A percentile compares a stretch with the other conserved stretches of the same genome.
Conservation (phyloP, 768 basidiomycete species). For the Chalciporus pseudorubinellus region DNA sequence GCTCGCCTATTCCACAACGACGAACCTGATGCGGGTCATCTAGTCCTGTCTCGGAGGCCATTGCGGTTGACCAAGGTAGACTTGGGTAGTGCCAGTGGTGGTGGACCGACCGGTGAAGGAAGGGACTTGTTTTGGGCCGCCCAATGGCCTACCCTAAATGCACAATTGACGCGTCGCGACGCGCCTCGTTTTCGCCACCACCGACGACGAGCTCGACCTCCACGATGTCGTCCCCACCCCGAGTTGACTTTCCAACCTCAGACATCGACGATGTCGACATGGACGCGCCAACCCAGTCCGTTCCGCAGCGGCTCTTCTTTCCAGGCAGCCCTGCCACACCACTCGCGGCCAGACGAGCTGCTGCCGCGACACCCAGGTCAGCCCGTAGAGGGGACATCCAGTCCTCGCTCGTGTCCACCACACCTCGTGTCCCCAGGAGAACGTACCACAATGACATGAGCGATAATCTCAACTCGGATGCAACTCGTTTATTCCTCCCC, state of each 20-base stretch:
- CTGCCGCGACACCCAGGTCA: slow-evolving; percentile 50
- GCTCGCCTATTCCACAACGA: not conserved
- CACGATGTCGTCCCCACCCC: slow-evolving; percentile 63
- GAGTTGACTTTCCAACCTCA: slow-evolving; percentile 62
- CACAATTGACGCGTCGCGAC: slow-evolving; percentile 53
- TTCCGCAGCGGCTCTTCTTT: slow-evolving; percentile 26
- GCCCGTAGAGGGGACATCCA: slow-evolving; percentile 32
- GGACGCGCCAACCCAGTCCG: slow-evolving; percentile 32
- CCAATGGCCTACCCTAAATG: slow-evolving; percentile 45
- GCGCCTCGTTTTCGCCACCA: slow-evolving; percentile 24
- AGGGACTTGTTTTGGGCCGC: too few relatives aligned
- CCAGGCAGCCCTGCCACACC: slow-evolving; percentile 43
- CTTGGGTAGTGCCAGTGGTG: too few relatives aligned
- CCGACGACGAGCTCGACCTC: not conserved
- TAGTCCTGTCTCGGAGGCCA: slow-evolving; percentile 7
- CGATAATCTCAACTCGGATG: slow-evolving; percentile 54
- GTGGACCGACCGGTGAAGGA: too few relatives aligned
- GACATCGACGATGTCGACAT: slow-evolving; percentile 56
- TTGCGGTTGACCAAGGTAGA: too few relatives aligned
- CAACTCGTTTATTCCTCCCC: slow-evolving; percentile 52
- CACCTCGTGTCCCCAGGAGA: slow-evolving; percentile 19
- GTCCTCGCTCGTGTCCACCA: slow-evolving; percentile 34
- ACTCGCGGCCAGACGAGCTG: slow-evolving; percentile 50
- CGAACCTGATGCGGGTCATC: slow-evolving; percentile 29
- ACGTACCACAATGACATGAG: slow-evolving; percentile 24